phyloP scores from a whole-genome alignment of 768 basidiomycete species.

The Russula brevipes region DNA sequence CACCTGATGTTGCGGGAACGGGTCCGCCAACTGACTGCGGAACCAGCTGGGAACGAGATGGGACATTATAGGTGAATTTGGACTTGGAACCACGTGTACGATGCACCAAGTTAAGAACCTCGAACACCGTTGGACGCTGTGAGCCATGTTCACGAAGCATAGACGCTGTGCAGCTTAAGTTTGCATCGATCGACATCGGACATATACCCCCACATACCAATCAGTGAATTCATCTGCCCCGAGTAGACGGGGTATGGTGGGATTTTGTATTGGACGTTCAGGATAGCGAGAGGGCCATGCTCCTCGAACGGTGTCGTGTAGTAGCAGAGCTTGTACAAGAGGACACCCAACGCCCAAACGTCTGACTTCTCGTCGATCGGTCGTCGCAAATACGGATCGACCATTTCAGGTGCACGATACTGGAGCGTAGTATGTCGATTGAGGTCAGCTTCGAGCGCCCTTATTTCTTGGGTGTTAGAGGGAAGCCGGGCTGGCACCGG shows the following conservation, averaged over 20 bases:
- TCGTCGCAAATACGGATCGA: slow-evolving; percentile 78
- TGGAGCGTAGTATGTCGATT: slow-evolving; percentile 95
- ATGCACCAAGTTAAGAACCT: slow-evolving; percentile 79
- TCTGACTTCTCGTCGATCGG: slow-evolving; percentile 93
- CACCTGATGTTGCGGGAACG: slow-evolving; percentile 24
- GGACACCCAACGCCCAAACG: slow-evolving; percentile 95
- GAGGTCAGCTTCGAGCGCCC: slow-evolving; percentile 82
- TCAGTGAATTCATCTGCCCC: slow-evolving; percentile 70
- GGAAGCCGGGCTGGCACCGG: slow-evolving; percentile 67
- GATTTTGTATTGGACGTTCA: slow-evolving; percentile 93
- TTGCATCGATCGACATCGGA: slow-evolving; percentile 21
- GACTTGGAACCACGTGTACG: slow-evolving; percentile 83
- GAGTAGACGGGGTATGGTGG: slow-evolving; percentile 89
- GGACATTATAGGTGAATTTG: slow-evolving; percentile 61
- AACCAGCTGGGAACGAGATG: slow-evolving; percentile 47
- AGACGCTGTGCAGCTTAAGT: slow-evolving; percentile 47
- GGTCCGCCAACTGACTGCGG: slow-evolving; percentile 29
- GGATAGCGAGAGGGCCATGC: slow-evolving; percentile 90
- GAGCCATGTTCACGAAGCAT: slow-evolving; percentile 91
- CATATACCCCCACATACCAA: slow-evolving; percentile 50
- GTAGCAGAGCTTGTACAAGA: slow-evolving; percentile 98
- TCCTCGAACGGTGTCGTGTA: slow-evolving; percentile 99
- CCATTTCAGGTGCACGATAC: slow-evolving; percentile 98
- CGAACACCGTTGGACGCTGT: slow-evolving; percentile 83
- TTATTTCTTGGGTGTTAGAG: slow-evolving; percentile 74